phyloP scores from a whole-genome alignment of 1,139 yeast species.

The Kazachstania sp. region DNA sequence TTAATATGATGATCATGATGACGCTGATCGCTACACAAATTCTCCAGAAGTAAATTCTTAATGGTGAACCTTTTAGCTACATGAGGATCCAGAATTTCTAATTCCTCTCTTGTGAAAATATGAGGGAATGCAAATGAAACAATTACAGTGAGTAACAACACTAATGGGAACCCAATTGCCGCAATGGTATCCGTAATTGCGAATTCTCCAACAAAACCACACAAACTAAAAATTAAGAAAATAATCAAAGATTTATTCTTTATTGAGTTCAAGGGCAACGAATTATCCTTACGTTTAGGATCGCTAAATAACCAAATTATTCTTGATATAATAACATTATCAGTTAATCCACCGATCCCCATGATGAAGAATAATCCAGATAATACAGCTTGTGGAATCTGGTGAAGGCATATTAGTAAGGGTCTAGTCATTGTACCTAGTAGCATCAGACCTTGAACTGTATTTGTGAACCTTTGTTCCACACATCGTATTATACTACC shows the following conservation, averaged over 20 bases:
- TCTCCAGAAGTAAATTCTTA: constrained; percentile 29
- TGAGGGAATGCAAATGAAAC: constrained; percentile 48
- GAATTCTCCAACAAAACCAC: constrained; percentile 72
- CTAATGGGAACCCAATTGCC: constrained; percentile 92
- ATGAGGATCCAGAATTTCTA: constrained; percentile 51
- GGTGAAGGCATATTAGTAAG: constrained; percentile 63
- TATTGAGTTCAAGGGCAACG: constrained; percentile 30
- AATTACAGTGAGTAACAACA: constrained; percentile 63
- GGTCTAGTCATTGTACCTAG: constrained; percentile 89
- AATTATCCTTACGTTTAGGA: constrained; percentile 24
- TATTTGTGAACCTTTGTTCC: constrained; percentile 81
- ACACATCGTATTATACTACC: constrained; percentile 52
- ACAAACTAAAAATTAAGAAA: constrained; percentile 50
- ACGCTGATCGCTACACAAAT: constrained; percentile 11
- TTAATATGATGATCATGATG: background rate
- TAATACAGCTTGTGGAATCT: constrained; percentile 89
- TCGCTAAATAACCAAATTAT: constrained; percentile 63
- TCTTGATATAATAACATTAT: constrained; percentile 55
- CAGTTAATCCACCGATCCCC: constrained; percentile 76
- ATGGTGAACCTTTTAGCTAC: constrained; percentile 34
- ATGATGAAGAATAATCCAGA: constrained; percentile 89
- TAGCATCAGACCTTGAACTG: constrained; percentile 73
- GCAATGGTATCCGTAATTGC: constrained; percentile 81
- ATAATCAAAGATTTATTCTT: constrained; percentile 45
- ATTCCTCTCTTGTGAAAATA: constrained; percentile 53